A percentile compares a stretch with the other conserved stretches of the same genome.
Evolutionary conservation across 2,329 filamentous ascomycete genomes (phyloP).

Genomic region (Arthrobotrys iridis): DNA sequence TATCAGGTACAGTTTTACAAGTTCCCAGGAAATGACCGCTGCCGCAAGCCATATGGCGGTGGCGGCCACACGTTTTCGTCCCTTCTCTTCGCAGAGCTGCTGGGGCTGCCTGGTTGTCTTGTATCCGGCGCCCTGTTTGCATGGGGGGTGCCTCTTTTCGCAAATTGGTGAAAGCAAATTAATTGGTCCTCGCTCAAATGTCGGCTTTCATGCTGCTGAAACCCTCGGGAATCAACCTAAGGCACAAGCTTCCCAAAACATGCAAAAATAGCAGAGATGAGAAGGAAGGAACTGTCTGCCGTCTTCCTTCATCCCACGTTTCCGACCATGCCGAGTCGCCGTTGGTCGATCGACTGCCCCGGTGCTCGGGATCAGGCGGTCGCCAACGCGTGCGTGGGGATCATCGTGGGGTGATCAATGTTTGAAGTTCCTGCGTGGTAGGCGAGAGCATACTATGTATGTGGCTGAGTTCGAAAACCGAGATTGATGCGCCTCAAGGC

Average conservation of each 20-base stretch:
- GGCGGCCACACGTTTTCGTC: slow-evolving; percentile 33
- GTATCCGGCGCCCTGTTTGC: slow-evolving; percentile 9
- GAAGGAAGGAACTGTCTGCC: background rate
- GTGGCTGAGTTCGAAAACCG: slow-evolving; percentile 18
- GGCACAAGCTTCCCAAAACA: slow-evolving; percentile 10
- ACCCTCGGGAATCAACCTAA: slow-evolving; percentile 23
- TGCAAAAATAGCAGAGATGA: slow-evolving; percentile 21
- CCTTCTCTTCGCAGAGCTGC: background rate
- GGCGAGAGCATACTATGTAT: too few relatives aligned
- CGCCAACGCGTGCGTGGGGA: slow-evolving; percentile 20
- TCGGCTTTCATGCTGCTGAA: slow-evolving; percentile 25
- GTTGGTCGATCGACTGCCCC: slow-evolving; percentile 26
- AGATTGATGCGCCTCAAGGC: slow-evolving; percentile 13
- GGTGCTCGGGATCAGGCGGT: slow-evolving; percentile 34
- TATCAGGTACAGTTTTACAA: slow-evolving; percentile 4
- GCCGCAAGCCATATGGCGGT: slow-evolving; percentile 40
- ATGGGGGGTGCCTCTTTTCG: background rate
- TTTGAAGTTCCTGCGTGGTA: background rate
- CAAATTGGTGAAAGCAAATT: slow-evolving; percentile 8
- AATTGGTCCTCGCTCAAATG: slow-evolving; percentile 3
- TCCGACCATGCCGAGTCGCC: slow-evolving; percentile 14
- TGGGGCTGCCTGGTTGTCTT: slow-evolving; percentile 11
- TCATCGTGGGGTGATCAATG: background rate
- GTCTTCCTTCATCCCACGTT: slow-evolving; percentile 28
- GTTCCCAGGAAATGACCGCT: slow-evolving; percentile 30